Percentiles rank a stretch among this genome's conserved stretches.
Evolutionary conservation across 495 filamentous ascomycete genomes (phyloP).

Genomic region (Chaetomium cochliodes): DNA sequence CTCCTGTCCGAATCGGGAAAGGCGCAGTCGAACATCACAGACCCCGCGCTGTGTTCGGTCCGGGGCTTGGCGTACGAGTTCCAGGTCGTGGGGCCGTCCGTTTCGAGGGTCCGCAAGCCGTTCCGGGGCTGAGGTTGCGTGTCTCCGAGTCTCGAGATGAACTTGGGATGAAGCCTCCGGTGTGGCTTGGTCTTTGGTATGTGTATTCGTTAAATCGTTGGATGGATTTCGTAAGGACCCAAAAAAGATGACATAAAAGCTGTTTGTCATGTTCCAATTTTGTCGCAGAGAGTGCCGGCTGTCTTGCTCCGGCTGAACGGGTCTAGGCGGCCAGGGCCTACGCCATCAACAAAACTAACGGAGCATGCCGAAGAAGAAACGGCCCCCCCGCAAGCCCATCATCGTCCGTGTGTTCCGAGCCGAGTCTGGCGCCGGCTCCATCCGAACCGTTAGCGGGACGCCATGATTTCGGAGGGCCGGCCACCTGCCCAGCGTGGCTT

Average conservation of each 20-base stretch:
- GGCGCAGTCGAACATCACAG: slow-evolving; percentile 20
- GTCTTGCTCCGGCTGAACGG: background rate
- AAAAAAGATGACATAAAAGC: background rate
- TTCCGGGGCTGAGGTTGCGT: background rate
- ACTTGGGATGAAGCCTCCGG: background rate
- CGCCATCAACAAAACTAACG: background rate
- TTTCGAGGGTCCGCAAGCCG: background rate
- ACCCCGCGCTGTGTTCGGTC: slow-evolving; percentile 20
- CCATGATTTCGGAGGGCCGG: background rate
- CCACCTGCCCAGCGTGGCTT: background rate
- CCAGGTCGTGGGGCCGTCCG: slow-evolving; percentile 16
- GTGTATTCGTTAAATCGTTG: background rate
- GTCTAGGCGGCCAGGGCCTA: too few species aligned
- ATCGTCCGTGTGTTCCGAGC: background rate
- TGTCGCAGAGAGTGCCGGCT: too few species aligned
- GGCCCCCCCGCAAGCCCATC: background rate
- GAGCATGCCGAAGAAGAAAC: slow-evolving; percentile 4
- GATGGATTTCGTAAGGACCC: background rate
- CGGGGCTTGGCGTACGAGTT: slow-evolving; percentile 21
- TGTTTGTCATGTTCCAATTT: background rate
- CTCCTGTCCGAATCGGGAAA: slow-evolving; percentile 33
- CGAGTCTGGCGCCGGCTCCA: background rate
- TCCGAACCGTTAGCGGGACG: background rate
- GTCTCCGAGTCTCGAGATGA: background rate
- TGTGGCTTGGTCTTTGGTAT: background rate